phyloP scores from a whole-genome alignment of 2,329 filamentous ascomycete genomes.

The Hypoxylon sp. region DNA sequence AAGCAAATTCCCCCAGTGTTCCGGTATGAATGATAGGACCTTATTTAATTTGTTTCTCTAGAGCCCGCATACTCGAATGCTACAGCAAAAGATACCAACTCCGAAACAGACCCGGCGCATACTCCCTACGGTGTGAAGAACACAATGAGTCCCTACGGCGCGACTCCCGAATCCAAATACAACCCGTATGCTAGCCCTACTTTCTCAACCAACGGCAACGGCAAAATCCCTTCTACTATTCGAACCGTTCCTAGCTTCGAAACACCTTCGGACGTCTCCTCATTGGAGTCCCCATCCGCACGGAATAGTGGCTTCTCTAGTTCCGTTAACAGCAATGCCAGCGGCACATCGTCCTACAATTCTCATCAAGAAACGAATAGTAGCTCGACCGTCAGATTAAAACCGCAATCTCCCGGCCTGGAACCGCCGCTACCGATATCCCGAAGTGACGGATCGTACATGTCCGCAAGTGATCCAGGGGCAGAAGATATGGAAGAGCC shows the following conservation, averaged over 20 bases:
- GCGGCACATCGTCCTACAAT: slow-evolving; percentile 61
- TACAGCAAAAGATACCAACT: slow-evolving; percentile 43
- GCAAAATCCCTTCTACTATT: slow-evolving; percentile 65
- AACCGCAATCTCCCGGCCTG: slow-evolving; percentile 46
- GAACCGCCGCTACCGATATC: slow-evolving; percentile 34
- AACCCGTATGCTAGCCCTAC: slow-evolving; percentile 44
- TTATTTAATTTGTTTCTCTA: slow-evolving; percentile 45
- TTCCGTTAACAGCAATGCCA: slow-evolving; percentile 69
- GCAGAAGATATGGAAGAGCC: slow-evolving; percentile 46
- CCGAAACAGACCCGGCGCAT: slow-evolving; percentile 45
- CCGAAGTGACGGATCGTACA: slow-evolving; percentile 43
- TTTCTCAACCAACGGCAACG: slow-evolving; percentile 47
- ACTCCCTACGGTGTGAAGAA: slow-evolving; percentile 45
- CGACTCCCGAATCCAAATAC: slow-evolving; percentile 47
- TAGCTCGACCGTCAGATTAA: slow-evolving; percentile 55
- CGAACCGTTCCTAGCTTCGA: slow-evolving; percentile 72
- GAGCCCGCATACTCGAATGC: slow-evolving; percentile 44
- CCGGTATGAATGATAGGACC: slow-evolving; percentile 24
- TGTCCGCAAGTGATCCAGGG: slow-evolving; percentile 48
- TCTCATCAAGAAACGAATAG: slow-evolving; percentile 55
- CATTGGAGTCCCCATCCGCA: slow-evolving; percentile 57
- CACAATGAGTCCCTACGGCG: slow-evolving; percentile 45
- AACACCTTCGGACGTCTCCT: slow-evolving; percentile 59
- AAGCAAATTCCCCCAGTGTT: slow-evolving; percentile 38
- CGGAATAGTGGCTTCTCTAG: slow-evolving; percentile 69